Evolutionary conservation across 2,329 filamentous ascomycete species (phyloP), one percentile per base, ranked within the genome.

Genomic region (Lasiodiplodia sp.): DNA sequence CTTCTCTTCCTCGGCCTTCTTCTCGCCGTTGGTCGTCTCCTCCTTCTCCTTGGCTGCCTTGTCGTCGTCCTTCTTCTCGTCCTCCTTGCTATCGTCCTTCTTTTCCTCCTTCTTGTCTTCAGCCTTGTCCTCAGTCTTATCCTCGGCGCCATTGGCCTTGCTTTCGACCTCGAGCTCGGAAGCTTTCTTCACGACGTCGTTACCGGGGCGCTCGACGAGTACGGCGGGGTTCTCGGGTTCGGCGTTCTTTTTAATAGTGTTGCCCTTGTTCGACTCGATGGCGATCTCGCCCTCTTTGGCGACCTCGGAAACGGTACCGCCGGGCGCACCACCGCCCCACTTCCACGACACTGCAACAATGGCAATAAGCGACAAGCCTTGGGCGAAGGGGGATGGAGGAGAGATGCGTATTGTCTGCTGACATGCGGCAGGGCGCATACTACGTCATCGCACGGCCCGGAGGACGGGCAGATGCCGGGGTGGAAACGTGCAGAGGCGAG

Each of bases 121-220:
- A 71, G 75, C 68, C 69, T 75, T 70, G 38, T 72, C 71, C 11
- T 72, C 69, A n/a, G 55, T 40, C 55, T 67, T 67, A 28, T 66
- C 71, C 72, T 75, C 78, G 70, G 70, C 73, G 21, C 75, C 78
- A 37, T 75, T 74, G 51, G 76, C 76, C 72, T 79, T 79, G 72
- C 85, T 75, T 68, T 89, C 86, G 40, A 90, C 81, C 3, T 85
- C 83, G 34, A 90, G 79, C 78, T 91, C 88, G 53, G 83, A 86
- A 14, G 88, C 87, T 70, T 83, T 83, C 80, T 91, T 90, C 65
- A 90, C 87, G 23, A 90, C 88, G 75, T 91, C 88, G 73, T 90
- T 89, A 58, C 88, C 88, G 16, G 83, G 81, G 56, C 87, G 83
- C 72, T 83, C 82, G 72, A 91, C 79, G 71, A 86, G 85, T 6